Conservation (phyloP, 768 basidiomycete species). For the Amanita subjunquillea region DNA sequence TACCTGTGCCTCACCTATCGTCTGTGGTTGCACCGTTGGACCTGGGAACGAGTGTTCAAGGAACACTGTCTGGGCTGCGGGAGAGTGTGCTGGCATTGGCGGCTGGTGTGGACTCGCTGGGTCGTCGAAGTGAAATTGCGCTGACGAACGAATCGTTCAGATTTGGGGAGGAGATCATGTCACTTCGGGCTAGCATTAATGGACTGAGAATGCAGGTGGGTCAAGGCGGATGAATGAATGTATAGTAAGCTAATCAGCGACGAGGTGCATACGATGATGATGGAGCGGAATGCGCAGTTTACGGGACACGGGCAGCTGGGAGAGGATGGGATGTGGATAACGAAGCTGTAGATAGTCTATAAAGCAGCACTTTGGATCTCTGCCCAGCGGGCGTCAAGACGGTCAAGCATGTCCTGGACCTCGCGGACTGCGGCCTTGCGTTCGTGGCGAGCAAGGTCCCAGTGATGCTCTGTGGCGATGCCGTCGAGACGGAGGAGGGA, state of each 20-base stretch:
- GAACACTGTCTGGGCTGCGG: conserved; percentile 46
- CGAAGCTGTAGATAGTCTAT: conserved; percentile 9
- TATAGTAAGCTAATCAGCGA: conserved; percentile 8
- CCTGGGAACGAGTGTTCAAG: conserved; percentile 50
- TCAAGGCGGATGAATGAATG: conserved; percentile 5
- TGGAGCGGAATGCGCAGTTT: conserved; percentile 58
- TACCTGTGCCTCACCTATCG: conserved; percentile 17
- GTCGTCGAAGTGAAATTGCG: conserved; percentile 53
- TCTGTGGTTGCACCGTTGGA: conserved; percentile 48
- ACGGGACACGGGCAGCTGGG: conserved; percentile 26
- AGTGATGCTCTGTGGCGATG: conserved; percentile 60
- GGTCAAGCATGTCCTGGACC: conserved; percentile 76
- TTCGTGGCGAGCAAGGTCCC: conserved; percentile 69
- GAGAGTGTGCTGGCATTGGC: conserved; percentile 52
- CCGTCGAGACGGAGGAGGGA: conserved; percentile 82
- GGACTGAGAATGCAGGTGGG: conserved; percentile 73
- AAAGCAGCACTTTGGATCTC: conserved; percentile 3
- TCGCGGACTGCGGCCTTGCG: conserved; percentile 82
- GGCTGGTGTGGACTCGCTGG: conserved; percentile 50
- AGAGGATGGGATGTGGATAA: conserved; percentile 9
- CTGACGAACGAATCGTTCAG: conserved; percentile 63
- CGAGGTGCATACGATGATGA: conserved; percentile 63
- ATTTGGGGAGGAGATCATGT: conserved; percentile 64
- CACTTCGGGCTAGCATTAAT: conserved; percentile 58
- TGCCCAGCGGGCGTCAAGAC: conserved; percentile 64